A percentile compares a stretch with the other conserved stretches of the same genome.
Evolutionary conservation across 148 eudicot genomes (phyloP).

Genomic region (Rhododendron williamsianum): DNA sequence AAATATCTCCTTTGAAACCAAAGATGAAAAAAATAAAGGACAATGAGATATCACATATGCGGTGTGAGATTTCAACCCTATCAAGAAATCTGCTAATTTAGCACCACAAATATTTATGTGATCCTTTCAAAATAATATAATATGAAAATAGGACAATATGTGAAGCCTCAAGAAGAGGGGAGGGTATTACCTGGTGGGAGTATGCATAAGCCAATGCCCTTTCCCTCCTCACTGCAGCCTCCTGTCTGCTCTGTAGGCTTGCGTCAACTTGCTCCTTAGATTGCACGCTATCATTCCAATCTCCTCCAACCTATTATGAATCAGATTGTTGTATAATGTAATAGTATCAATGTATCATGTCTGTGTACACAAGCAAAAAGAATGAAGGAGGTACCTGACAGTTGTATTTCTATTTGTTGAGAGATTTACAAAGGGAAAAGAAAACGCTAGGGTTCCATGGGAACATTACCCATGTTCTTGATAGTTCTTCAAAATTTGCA

Average conservation of each 20-base stretch:
- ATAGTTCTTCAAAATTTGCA: background rate
- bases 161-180: background rate
- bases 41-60: background rate
- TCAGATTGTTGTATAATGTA: background rate
- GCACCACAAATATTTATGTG: background rate
- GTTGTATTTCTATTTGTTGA: background rate
- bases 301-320: slow-evolving; percentile 50
- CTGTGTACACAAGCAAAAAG: background rate
- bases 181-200: slow-evolving; percentile 62
- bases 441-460: background rate
- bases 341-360: background rate
- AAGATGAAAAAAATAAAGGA: background rate
- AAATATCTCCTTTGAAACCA: background rate
- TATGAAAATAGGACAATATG: background rate
- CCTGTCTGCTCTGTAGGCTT: slow-evolving; percentile 55
- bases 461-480: background rate
- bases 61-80: background rate
- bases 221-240: slow-evolving; percentile 81
- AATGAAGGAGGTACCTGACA: background rate
- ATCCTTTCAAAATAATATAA: background rate
- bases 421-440: background rate
- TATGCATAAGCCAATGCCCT: slow-evolving; percentile 85
- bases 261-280: slow-evolving; percentile 79
- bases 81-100: background rate
- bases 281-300: slow-evolving; percentile 68